These are phyloP conservation scores for Coemansia sp. DNA, from an alignment of 192 early-diverging fungal species.

Conservation along the genomic window DNA sequence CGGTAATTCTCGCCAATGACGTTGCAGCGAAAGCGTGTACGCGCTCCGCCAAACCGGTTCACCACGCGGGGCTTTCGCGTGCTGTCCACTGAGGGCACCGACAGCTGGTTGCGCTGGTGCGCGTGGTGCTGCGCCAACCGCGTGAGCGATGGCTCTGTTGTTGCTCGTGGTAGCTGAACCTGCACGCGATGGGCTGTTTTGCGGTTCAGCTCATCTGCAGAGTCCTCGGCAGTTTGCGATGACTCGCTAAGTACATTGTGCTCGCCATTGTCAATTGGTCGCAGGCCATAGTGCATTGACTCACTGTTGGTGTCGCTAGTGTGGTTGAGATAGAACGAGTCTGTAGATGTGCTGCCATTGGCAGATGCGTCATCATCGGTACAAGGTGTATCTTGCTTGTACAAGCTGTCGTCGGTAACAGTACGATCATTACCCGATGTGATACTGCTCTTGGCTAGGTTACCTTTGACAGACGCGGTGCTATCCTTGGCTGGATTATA, in stretches of 20 bases:
- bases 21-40: conserved; percentile 51
- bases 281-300: conserved; percentile 27
- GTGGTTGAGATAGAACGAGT: conserved; percentile 31
- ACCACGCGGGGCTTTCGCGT: conserved; percentile 13
- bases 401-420: neutral
- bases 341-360: conserved; percentile 11
- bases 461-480: neutral
- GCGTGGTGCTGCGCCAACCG: neutral
- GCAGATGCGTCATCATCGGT: neutral
- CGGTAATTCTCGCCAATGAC: conserved; percentile 55
- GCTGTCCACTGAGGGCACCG: neutral
- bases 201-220: neutral
- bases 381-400: neutral
- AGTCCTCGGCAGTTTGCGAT: conserved; percentile 5
- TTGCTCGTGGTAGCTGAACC: neutral
- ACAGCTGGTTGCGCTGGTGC: conserved; percentile 5
- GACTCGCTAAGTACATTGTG: neutral
- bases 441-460: neutral
- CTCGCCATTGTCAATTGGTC: conserved; percentile 5
- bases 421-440: neutral
- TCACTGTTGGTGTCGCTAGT: conserved; percentile 16
- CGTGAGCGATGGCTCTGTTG: conserved; percentile 9
- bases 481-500: neutral
- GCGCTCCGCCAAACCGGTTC: conserved; percentile 42
- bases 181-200: neutral